Evolutionary conservation across 179 eudicot genomes (phyloP).

Genomic region (Silene vulgaris): DNA sequence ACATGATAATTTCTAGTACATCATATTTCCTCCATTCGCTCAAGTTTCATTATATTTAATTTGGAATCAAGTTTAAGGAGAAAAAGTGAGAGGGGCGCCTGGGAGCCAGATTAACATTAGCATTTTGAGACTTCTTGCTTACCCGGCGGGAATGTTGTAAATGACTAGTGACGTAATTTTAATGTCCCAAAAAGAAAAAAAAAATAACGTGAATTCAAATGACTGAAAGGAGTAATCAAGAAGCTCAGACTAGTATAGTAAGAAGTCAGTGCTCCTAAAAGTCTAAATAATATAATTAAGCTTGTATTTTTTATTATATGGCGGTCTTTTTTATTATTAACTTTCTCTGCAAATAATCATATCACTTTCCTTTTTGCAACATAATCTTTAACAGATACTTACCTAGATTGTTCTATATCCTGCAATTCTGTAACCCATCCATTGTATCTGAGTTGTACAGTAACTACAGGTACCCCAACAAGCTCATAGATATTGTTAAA

Average conservation of each 20-base stretch:
- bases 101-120: neutral
- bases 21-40: neutral
- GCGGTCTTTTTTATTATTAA: neutral
- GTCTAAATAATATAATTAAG: neutral
- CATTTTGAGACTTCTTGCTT: neutral
- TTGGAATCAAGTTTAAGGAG: neutral
- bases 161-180: neutral
- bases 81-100: neutral
- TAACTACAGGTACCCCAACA: slow-evolving; percentile 94
- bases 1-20: neutral
- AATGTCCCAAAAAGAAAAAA: neutral
- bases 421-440: slow-evolving; percentile 98
- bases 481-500: slow-evolving; percentile 83
- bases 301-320: neutral
- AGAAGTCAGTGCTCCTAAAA: neutral
- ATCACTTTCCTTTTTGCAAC: neutral
- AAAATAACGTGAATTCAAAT: neutral
- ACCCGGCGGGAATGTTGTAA: neutral
- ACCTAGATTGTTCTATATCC: slow-evolving; percentile 81
- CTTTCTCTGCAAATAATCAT: neutral
- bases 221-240: neutral
- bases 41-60: neutral
- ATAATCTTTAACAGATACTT: slow-evolving; percentile 15
- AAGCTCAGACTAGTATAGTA: neutral
- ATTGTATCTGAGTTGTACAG: slow-evolving; percentile 91